Base-by-base conservation (phyloP, 108 stramenopile genomes). In the Tribonema minus region DNA sequence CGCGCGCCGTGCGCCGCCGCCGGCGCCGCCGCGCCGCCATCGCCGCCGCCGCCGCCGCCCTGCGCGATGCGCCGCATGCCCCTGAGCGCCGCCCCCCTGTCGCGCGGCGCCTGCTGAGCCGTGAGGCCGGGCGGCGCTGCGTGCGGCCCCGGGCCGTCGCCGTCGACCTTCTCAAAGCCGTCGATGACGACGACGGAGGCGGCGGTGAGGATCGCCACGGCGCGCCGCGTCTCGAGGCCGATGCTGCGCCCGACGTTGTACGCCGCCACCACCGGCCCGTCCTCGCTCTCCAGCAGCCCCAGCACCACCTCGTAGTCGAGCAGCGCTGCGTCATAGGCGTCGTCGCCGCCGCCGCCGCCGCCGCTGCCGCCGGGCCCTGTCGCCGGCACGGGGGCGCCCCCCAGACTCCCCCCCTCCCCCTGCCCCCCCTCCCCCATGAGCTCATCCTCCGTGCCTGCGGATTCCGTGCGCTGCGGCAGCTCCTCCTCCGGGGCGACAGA, bases 161-260 rank as follows among this genome's bases (percentile, higher is more conserved):
- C n/a, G 28, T 9, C 61, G 2, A 29, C n/a, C n/a, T n/a, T 40
- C 12, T 37, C 76, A 36, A 76, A 76, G 3, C 76, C 67, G 58
- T 61, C 76, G 12, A 77, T 58, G 29, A 77, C 39, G 58, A 67
- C 65, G 36, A 77, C 15, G 36, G 65, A n/a, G 66, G 60, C 58
- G 9, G 67, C 67, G 66, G 67, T 68, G 23, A 77, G 54, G 5
- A 77, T 35, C 34, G 68, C 39, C 29, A 77, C 36, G 5, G 64
- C 76, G 31, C 58, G 67, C 40, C 36, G 67, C 9, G 68, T 67
- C 37, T 64, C 76, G 2, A 77, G 33, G 1, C 76, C 76, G 25
- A 67, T 33, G 59, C 76, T 67, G 37, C 76, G 40, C 36, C 66
- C 58, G 4, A 77, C 76, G 39, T 77, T 65, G 60, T 77, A 65